These are phyloP conservation scores for Trichoderma semiorbis DNA, from an alignment of 2,329 filamentous ascomycete genomes.

Conservation along the genomic window DNA sequence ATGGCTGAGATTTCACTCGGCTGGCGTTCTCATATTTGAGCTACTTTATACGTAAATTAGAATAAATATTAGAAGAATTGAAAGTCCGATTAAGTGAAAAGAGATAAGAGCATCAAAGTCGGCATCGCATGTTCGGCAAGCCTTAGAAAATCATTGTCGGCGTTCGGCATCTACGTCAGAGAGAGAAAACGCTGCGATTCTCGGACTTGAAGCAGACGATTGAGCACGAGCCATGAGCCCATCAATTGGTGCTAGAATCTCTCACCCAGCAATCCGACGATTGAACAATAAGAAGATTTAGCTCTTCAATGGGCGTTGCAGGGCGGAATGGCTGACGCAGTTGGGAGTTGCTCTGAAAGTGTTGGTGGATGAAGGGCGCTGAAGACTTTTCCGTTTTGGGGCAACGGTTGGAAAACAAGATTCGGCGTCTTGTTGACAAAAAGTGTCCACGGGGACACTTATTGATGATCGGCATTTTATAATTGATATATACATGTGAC, in stretches of 20 bases:
- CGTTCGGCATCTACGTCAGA: constrained; percentile 14
- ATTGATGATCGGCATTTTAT: neutral
- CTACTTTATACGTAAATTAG: neutral
- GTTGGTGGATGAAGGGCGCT: neutral
- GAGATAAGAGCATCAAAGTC: neutral
- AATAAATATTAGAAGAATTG: neutral
- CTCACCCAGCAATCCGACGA: neutral
- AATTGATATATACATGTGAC: neutral
- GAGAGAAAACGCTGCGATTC: neutral
- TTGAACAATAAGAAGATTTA: neutral
- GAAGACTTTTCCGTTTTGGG: constrained; percentile 1
- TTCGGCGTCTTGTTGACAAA: neutral
- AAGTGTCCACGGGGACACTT: neutral
- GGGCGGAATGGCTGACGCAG: neutral
- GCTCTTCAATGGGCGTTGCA: neutral
- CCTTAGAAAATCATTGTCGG: neutral
- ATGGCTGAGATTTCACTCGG: neutral
- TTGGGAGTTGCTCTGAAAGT: neutral
- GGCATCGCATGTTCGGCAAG: neutral
- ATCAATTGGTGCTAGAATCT: neutral
- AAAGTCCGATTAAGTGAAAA: too few relatives aligned
- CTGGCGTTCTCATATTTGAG: neutral
- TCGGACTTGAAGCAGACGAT: neutral
- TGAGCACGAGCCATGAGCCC: neutral
- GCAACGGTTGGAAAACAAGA: neutral